phyloP scores from a whole-genome alignment of 768 basidiomycete species.

The Tylopilus vinaceipallidus region DNA sequence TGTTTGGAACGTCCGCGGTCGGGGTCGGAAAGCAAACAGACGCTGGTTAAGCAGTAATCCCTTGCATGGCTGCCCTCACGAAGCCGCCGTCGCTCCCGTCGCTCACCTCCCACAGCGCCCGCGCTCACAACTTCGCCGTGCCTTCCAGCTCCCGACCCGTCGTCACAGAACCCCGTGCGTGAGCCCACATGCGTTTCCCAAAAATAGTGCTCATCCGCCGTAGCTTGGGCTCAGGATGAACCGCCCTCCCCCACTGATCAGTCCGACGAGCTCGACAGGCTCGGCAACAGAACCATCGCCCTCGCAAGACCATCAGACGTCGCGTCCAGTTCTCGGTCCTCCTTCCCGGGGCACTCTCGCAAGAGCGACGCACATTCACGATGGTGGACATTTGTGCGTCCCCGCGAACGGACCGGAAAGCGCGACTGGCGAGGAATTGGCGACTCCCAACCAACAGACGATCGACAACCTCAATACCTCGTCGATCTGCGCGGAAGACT shows the following conservation, averaged over 20 bases:
- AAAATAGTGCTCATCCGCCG: conserved; percentile 2
- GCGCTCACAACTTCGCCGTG: conserved; percentile 19
- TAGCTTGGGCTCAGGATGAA: conserved; percentile 85
- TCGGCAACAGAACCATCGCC: conserved; percentile 30
- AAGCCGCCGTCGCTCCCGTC: conserved; percentile 24
- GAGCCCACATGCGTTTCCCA: not conserved
- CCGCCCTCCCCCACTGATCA: conserved; percentile 66
- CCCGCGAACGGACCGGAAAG: conserved; percentile 37
- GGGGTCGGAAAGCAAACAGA: conserved; percentile 21
- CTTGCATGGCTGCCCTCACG: too few species aligned
- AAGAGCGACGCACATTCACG: conserved; percentile 42
- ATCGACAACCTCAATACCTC: conserved; percentile 17
- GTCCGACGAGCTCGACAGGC: conserved; percentile 36
- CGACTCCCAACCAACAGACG: conserved; percentile 8
- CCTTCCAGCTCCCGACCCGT: conserved; percentile 52
- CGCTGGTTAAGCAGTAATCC: too few species aligned
- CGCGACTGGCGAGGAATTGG: conserved; percentile 2
- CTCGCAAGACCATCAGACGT: conserved; percentile 50
- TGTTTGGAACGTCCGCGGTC: conserved; percentile 8
- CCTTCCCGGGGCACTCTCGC: conserved; percentile 31
- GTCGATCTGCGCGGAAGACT: conserved; percentile 12
- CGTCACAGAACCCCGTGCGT: conserved; percentile 70
- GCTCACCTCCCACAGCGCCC: conserved; percentile 27
- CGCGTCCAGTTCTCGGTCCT: conserved; percentile 49
- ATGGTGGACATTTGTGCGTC: conserved; percentile 76